Conservation (phyloP, 768 basidiomycete species). For the Tulasnella sp. region DNA sequence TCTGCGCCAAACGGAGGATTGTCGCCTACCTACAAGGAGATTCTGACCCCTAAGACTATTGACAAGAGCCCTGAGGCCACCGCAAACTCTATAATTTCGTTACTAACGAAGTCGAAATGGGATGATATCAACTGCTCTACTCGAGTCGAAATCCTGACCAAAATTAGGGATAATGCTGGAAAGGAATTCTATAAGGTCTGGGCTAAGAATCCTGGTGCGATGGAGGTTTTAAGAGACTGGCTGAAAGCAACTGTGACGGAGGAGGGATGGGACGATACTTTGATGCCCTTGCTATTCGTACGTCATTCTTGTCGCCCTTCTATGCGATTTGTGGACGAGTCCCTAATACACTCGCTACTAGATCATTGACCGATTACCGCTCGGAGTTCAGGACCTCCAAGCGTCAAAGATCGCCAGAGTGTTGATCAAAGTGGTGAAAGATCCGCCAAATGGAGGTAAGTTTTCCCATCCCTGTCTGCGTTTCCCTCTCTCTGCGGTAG, state of each 20-base stretch:
- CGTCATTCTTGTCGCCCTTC: constrained; percentile 39
- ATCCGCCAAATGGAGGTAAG: constrained; percentile 78
- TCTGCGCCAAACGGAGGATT: constrained; percentile 39
- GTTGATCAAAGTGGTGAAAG: constrained; percentile 70
- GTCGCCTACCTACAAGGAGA: constrained; percentile 35
- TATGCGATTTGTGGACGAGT: background rate
- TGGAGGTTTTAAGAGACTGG: constrained; percentile 80
- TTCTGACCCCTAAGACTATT: constrained; percentile 49
- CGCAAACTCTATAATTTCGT: constrained; percentile 57
- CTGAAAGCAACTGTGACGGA: constrained; percentile 60
- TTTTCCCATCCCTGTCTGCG: constrained; percentile 30
- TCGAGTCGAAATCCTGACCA: constrained; percentile 71
- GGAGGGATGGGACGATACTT: constrained; percentile 60
- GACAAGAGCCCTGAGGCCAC: constrained; percentile 56
- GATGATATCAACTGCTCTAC: constrained; percentile 60
- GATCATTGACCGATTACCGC: constrained; percentile 81
- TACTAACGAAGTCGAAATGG: constrained; percentile 42
- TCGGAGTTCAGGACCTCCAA: constrained; percentile 64
- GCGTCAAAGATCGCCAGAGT: constrained; percentile 76
- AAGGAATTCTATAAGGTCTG: constrained; percentile 86
- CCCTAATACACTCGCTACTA: constrained; percentile 35
- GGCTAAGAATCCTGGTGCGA: constrained; percentile 69
- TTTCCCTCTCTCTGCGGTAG: background rate
- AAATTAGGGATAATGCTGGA: constrained; percentile 76
- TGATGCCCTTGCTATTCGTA: constrained; percentile 85